Evolutionary conservation across 768 basidiomycete species (phyloP), one percentile per base, ranked within the genome.

Genomic region (Serendipita sp.): DNA sequence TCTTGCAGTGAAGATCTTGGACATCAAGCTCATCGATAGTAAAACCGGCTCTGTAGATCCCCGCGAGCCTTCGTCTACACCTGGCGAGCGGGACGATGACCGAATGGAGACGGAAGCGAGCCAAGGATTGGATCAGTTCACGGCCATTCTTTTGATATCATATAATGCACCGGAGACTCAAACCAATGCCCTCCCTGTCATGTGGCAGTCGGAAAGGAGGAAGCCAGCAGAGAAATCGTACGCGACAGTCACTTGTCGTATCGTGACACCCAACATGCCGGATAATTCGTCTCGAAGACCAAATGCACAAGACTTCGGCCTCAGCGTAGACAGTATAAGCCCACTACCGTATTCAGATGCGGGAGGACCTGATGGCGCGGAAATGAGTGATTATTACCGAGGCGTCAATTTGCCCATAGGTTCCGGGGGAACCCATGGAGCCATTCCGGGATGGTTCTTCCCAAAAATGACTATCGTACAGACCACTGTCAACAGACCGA

Each of bases 1-100:
- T 66, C 72, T 91, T 2, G 53, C 22, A 17, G 53, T 58, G 24
- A 89, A 91, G 69, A 71, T 90, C 42, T 73, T 89, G 50, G 88
- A 90, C 74, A 66, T 89, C 34, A 80, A 79, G 3, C 70, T 85
- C 17, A 81, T 83, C 61, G 75, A 75, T 17, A 28, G 9, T 9
- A 58, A 33, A n/a, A n/a, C 30, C 28, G 11, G 31, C 30, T n/a
- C 53, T 28, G 53, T 58, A 3, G 53, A 58, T 31, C 53, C 53
- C 7, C 53, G 53, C 7, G 53, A 58, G 2, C 53, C 53, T 24
- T 50, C 45, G 9, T 28, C 53, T 17, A 31, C 17, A 1, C 22
- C n/a, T 33, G 53, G 53, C 9, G 20, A 20, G 22, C n/a, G 53
- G 24, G 31, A 58, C 31, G 53, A 58, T n/a, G n/a, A 33, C 7